phyloP scores from a whole-genome alignment of 306 rosid genomes.

The Cercis canadensis region DNA sequence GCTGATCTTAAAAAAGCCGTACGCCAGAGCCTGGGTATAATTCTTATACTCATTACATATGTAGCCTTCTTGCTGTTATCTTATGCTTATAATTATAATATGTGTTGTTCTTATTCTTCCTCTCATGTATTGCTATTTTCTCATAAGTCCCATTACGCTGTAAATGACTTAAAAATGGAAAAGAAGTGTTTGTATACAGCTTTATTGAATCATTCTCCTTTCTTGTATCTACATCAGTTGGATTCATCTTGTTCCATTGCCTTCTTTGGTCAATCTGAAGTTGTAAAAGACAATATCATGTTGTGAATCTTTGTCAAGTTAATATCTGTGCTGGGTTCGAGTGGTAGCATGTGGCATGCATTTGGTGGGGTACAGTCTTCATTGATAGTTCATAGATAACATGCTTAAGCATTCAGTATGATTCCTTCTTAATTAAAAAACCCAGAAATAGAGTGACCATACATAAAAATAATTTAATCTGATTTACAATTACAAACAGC shows the following conservation, averaged over 20 bases:
- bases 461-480: background rate
- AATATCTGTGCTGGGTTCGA: conserved; percentile 14
- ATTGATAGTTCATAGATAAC: conserved; percentile 20
- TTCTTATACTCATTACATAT: conserved; percentile 10
- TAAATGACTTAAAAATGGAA: conserved; percentile 24
- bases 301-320: background rate
- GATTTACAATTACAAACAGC: background rate
- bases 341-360: conserved; percentile 7
- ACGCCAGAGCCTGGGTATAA: conserved; percentile 91
- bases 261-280: conserved; percentile 24
- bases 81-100: background rate
- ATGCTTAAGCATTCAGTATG: background rate
- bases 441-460: background rate
- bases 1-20: conserved; percentile 90
- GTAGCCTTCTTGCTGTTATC: conserved; percentile 1
- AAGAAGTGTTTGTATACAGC: conserved; percentile 23
- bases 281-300: background rate
- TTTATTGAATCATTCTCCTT: too few relatives aligned
- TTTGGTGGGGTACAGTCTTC: conserved; percentile 7
- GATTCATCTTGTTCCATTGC: background rate
- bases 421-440: background rate
- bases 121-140: conserved; percentile 7
- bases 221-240: conserved; percentile 2
- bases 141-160: background rate
- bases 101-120: conserved; percentile 23